Percentiles rank a stretch among this genome's conserved stretches.
Conservation (phyloP, 768 basidiomycete genomes). For the Pholiota conissans region DNA sequence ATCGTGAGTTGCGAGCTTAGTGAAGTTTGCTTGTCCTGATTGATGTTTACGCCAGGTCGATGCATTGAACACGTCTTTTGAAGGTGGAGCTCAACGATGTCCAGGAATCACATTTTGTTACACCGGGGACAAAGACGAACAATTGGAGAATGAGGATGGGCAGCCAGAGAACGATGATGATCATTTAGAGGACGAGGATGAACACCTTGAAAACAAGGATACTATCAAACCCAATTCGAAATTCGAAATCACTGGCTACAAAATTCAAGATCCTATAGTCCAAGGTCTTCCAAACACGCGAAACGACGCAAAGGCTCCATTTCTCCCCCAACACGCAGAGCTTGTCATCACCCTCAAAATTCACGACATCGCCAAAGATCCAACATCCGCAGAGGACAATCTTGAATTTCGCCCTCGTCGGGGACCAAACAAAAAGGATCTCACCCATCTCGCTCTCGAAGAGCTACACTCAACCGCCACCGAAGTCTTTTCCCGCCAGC, state of each 20-base stretch:
- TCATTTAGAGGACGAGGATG: no score
- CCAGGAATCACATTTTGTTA: no score
- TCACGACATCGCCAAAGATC: no score
- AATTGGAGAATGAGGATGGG: not conserved
- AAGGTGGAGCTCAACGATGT: no score
- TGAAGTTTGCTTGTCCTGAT: no score
- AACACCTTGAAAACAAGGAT: no score
- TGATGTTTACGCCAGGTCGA: no score
- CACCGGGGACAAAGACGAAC: no score
- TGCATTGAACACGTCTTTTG: no score
- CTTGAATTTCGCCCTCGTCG: not conserved
- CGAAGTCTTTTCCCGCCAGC: not conserved
- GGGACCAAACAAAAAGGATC: not conserved
- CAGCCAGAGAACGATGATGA: no score
- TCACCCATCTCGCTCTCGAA: not conserved
- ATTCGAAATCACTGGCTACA: not conserved
- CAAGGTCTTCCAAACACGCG: not conserved
- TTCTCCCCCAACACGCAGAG: not conserved
- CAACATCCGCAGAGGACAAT: not conserved
- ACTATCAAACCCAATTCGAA: not conserved
- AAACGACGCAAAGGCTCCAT: not conserved
- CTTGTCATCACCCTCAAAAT: not conserved
- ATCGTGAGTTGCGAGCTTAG: no score
- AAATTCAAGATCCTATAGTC: no score
- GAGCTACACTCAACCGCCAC: not conserved